Base-by-base conservation (phyloP, 1,284 basidiomycete species). In the Trametes sp. region DNA sequence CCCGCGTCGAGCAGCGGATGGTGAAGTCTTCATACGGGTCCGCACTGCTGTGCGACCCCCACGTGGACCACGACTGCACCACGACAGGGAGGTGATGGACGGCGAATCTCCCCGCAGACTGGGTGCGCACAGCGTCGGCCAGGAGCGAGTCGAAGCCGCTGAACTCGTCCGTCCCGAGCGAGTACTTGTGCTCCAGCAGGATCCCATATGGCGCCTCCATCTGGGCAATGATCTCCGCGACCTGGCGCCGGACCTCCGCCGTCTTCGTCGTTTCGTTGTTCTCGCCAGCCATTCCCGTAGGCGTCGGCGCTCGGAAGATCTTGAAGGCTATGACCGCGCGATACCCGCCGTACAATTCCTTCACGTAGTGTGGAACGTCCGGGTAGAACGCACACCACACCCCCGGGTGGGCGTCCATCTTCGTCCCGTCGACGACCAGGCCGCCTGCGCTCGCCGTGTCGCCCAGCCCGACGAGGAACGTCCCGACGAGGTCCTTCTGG, bases 381-480 rank as follows among this genome's bases (percentile, higher is more conserved):
- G 79, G 74, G 64, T 76, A 78, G 59, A 81, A 79, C 0, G 76
- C 77, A 23, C 74, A 70, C 76, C 76, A 78, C 6, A 24, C 28
- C 28, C 45, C 45, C 1, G 45, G 24, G 3, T 14, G 24, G 10
- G 45, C 45, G 5, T 13, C 11, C 24, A 46, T 28, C 13, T 24
- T 4, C 45, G n/a, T 16, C 24, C 45, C 45, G 28, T 46, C 24
- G 24, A 46, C 24, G 9, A 28, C 24, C 13, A 46, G 45, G 24
- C 8, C 23, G 14, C 45, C 45, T 6, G 7, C 14, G 1, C 2
- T 4, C 14, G 38, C 29, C 10, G 55, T 58, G 41, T 62, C 60
- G 19, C 63, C 74, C 6, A 75, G 54, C 4, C 73, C 74, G 11
- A 75, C 28, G n/a, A 75, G 67, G 31, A 63, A 62, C 6, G 63